Evolutionary conservation across 179 eudicot species (phyloP).

Genomic region (Silene vulgaris): DNA sequence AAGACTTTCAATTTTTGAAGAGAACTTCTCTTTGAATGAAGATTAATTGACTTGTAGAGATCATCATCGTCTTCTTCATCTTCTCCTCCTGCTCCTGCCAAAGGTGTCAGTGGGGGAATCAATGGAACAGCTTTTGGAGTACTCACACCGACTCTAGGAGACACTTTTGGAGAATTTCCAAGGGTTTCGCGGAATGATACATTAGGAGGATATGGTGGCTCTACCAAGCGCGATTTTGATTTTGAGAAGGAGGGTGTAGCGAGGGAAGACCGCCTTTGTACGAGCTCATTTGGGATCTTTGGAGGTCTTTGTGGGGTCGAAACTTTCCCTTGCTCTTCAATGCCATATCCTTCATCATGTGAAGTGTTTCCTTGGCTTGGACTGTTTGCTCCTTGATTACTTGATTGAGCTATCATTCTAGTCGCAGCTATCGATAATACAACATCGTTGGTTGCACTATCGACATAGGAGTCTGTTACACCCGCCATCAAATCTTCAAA

Average conservation of each 20-base stretch:
- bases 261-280: slow-evolving; percentile 31
- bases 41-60: slow-evolving; percentile 36
- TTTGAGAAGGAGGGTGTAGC: slow-evolving; percentile 43
- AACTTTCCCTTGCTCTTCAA: slow-evolving; percentile 3
- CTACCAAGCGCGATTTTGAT: slow-evolving; percentile 66
- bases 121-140: slow-evolving; percentile 31
- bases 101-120: slow-evolving; percentile 43
- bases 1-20: slow-evolving; percentile 37
- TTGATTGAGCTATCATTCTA: slow-evolving; percentile 7
- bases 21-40: slow-evolving; percentile 15
- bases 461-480: not conserved
- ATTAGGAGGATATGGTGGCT: slow-evolving; percentile 44
- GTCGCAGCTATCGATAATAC: slow-evolving; percentile 32
- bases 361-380: slow-evolving; percentile 17
- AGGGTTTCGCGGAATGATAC: slow-evolving; percentile 30
- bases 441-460: slow-evolving; percentile 22
- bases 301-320: slow-evolving; percentile 31
- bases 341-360: slow-evolving; percentile 12
- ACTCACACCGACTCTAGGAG: slow-evolving; percentile 33
- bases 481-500: slow-evolving; percentile 17
- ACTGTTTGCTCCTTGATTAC: slow-evolving; percentile 9
- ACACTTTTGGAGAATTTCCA: slow-evolving; percentile 34
- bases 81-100: slow-evolving; percentile 30
- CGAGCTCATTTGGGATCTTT: slow-evolving; percentile 31
- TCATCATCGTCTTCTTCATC: slow-evolving; percentile 56